phyloP scores from a whole-genome alignment of 176 grass and related monocot genomes.

The Coix lacrymajobi region DNA sequence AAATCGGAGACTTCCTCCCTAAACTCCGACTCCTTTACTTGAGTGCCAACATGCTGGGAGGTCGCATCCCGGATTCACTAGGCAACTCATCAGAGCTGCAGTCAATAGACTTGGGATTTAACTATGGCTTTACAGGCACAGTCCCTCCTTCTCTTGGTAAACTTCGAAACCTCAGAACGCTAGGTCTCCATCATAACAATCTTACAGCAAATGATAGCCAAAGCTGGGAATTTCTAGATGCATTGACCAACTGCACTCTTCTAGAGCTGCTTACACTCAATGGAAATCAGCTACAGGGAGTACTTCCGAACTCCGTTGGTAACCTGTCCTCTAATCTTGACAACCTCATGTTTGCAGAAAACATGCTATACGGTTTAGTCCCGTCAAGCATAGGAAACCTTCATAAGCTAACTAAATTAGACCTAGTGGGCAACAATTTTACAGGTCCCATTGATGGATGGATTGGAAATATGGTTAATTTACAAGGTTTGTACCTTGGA shows the following conservation, averaged over 20 bases:
- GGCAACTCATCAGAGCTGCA: neutral
- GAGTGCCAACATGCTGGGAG: neutral
- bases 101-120: neutral
- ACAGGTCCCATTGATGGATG: slow-evolving; percentile 14
- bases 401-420: slow-evolving; percentile 5
- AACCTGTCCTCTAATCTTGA: slow-evolving; percentile 32
- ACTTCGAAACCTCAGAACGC: neutral
- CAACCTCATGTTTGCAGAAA: neutral
- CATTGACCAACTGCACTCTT: neutral
- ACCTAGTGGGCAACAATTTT: neutral
- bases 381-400: slow-evolving; percentile 33
- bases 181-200: neutral
- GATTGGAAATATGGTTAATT: slow-evolving; percentile 8
- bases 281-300: slow-evolving; percentile 26
- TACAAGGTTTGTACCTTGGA: slow-evolving; percentile 8
- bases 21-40: neutral
- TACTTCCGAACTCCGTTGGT: slow-evolving; percentile 19
- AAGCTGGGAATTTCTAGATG: neutral
- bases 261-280: neutral
- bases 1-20: neutral
- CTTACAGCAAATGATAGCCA: neutral
- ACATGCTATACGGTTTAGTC: slow-evolving; percentile 27
- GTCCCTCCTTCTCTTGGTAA: neutral
- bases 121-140: neutral
- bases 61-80: neutral